phyloP scores from a whole-genome alignment of 305 asterid genomes.

The Fraxinus velutina region DNA sequence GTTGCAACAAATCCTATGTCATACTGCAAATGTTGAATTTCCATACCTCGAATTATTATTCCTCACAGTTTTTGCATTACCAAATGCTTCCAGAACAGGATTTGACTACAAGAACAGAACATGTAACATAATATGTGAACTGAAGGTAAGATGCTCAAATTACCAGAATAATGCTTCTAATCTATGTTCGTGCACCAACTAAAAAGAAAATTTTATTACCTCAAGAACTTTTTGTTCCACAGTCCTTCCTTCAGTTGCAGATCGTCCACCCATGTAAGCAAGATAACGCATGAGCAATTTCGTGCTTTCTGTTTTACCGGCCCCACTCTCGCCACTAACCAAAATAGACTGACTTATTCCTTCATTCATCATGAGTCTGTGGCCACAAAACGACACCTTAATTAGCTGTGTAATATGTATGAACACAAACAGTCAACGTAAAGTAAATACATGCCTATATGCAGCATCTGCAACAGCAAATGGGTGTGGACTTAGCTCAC shows the following conservation, averaged over 20 bases:
- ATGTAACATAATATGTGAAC: conserved; percentile 8
- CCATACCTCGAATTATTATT: conserved; percentile 69
- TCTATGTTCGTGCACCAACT: neutral
- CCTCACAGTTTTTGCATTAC: conserved; percentile 68
- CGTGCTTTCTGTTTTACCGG: conserved; percentile 90
- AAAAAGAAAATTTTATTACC: conserved; percentile 33
- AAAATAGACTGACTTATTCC: conserved; percentile 74
- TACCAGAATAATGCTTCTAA: neutral
- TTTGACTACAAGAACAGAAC: conserved; percentile 53
- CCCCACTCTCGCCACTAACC: conserved; percentile 94
- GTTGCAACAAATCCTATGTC: neutral
- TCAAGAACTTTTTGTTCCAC: conserved; percentile 84
- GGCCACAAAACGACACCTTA: conserved; percentile 16
- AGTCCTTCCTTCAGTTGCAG: conserved; percentile 62
- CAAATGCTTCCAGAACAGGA: conserved; percentile 74
- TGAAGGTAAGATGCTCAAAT: neutral
- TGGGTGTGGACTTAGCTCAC: conserved; percentile 89
- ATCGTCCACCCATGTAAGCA: conserved; percentile 87
- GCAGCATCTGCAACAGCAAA: conserved; percentile 96
- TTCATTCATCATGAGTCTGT: conserved; percentile 78
- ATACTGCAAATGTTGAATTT: neutral
- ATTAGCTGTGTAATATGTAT: neutral
- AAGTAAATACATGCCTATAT: conserved; percentile 53
- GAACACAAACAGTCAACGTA: conserved; percentile 14
- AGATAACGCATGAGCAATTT: conserved; percentile 77